Percentiles rank a stretch among this genome's conserved stretches.
Evolutionary conservation across 129 eudicot genomes (phyloP).

Genomic region (Dittrichia graveolens): DNA sequence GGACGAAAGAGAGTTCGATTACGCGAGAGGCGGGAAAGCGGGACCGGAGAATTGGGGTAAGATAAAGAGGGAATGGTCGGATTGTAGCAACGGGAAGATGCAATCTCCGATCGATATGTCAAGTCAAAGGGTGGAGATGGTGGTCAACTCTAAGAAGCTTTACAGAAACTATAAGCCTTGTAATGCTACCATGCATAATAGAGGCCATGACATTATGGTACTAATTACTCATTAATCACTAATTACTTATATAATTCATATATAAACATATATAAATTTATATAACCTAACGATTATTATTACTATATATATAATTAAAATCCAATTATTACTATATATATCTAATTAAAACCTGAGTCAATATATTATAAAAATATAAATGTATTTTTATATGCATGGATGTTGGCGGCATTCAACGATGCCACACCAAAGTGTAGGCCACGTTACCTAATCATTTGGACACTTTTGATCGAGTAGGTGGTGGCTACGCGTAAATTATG

Average conservation of each 20-base stretch:
- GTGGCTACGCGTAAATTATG: conserved; percentile 3
- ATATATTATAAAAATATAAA: too few species aligned
- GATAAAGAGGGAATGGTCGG: conserved; percentile 53
- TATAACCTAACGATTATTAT: too few species aligned
- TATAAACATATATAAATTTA: background rate
- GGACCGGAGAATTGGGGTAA: conserved; percentile 68
- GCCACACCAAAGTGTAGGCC: too few species aligned
- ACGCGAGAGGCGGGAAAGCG: conserved; percentile 34
- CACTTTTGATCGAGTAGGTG: conserved; percentile 10
- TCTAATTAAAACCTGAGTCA: too few species aligned
- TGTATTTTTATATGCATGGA: too few species aligned
- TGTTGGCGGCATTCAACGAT: too few species aligned
- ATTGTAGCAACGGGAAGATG: conserved; percentile 52
- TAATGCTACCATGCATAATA: conserved; percentile 45
- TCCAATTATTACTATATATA: too few species aligned
- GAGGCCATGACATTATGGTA: conserved; percentile 68
- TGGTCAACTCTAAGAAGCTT: conserved; percentile 29
- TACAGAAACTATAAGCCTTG: conserved; percentile 37
- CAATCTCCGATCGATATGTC: conserved; percentile 72
- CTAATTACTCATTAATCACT: background rate
- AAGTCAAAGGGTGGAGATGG: conserved; percentile 34
- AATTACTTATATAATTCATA: too few species aligned
- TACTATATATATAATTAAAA: too few species aligned
- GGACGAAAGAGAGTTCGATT: conserved; percentile 59
- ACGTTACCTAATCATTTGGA: conserved; percentile 13